phyloP scores from a whole-genome alignment of 352 stramenopile genomes.

The Phytophthora pinifolia region DNA sequence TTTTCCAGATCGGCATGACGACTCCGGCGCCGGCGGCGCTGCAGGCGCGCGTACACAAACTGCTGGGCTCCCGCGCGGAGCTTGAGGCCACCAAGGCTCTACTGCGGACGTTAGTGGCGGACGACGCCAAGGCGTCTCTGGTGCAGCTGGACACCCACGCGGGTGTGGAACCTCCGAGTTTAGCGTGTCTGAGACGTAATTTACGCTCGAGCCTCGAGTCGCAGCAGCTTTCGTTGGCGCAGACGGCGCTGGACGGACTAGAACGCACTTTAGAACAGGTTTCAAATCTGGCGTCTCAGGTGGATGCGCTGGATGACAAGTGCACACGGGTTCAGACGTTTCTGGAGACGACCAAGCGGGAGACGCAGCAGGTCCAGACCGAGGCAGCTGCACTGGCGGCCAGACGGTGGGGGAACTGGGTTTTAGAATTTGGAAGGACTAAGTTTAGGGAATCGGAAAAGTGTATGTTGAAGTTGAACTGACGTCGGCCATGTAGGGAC shows the following conservation, averaged over 20 bases:
- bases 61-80: conserved; percentile 60
- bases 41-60: conserved; percentile 61
- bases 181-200: conserved; percentile 46
- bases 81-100: conserved; percentile 63
- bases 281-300: conserved; percentile 31
- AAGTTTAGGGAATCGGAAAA: too few relatives aligned
- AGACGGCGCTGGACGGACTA: conserved; percentile 46
- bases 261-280: conserved; percentile 45
- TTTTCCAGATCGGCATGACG: conserved; percentile 10
- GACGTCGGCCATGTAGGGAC: conserved; percentile 32
- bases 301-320: conserved; percentile 49
- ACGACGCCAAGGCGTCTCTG: conserved; percentile 19
- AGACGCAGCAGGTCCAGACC: conserved; percentile 66
- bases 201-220: conserved; percentile 49
- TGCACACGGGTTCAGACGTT: conserved; percentile 53
- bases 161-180: conserved; percentile 19
- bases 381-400: conserved; percentile 44
- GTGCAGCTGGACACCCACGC: conserved; percentile 27
- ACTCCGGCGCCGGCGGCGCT: conserved; percentile 33
- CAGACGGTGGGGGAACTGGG: conserved; percentile 35
- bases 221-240: conserved; percentile 54
- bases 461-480: conserved; percentile 9
- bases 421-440: conserved; percentile 6
- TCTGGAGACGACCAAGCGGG: conserved; percentile 59
- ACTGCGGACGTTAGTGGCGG: conserved; percentile 50